Base-by-base conservation (phyloP, 2,329 filamentous ascomycete genomes). In the Nemania sp. region DNA sequence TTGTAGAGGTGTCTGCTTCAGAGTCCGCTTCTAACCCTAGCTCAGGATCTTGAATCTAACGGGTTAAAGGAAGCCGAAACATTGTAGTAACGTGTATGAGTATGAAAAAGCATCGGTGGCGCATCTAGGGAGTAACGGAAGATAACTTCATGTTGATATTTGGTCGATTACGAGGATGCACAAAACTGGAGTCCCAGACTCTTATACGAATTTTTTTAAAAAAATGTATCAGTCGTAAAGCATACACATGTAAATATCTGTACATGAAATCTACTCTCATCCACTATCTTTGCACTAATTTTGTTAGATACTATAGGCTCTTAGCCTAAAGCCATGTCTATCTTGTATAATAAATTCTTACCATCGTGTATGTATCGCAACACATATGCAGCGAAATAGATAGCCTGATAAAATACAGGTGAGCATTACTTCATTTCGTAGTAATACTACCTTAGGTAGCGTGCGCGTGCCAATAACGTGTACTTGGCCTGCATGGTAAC, bases 21-120 rank as follows among this genome's bases (percentile, higher is more conserved):
- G 53, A 65, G 29, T 2, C 60, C 35, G 1, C 55, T 47, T 26
- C 43, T 20, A 51, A 63, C 5, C 18, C 62, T 24, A 20, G 26
- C 38, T 54, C 20, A 3, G 55, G 52, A 53, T 49, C 54, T n/a
- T 32, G 27, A 27, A n/a, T 53, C 47, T 53, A 53, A 54, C 11
- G 32, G n/a, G 22, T 8, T 59, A 22, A 18, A 6, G 18, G n/a
- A 7, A 18, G 5, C 6, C 13, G 15, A 24, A 65, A 20, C 10
- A 27, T 5, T 61, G 51, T 61, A 61, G 7, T 26, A 11, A 35
- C 11, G 32, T 35, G 32, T 35, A 35, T n/a, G 20, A 29, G 43
- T 62, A 35, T 27, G 35, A 29, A 57, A 27, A 61, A 58, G 61
- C 64, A 70, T 62, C 0, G 61, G 57, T 41, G 64, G 64, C 60